A percentile compares a stretch with the other conserved stretches of the same genome.
phyloP scores from a whole-genome alignment of 371 early-diverging fungal species.

The Mucor circinelloides region DNA sequence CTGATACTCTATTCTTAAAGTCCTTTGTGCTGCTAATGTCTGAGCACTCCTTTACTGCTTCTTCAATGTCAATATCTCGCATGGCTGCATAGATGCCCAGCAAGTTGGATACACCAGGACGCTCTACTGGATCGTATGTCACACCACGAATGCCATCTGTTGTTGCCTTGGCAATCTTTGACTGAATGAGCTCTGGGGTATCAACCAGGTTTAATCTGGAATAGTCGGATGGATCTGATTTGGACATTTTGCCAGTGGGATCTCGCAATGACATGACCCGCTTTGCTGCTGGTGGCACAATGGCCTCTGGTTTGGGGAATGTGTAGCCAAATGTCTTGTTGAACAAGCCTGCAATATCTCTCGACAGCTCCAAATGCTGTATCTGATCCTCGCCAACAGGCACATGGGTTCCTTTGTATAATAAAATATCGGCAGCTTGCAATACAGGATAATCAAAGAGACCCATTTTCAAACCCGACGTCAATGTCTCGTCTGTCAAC shows the following conservation, averaged over 20 bases:
- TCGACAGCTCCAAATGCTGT: constrained; percentile 89
- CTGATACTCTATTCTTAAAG: constrained; percentile 77
- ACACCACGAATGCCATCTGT: constrained; percentile 76
- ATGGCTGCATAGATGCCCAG: constrained; percentile 73
- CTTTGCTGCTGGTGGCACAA: constrained; percentile 70
- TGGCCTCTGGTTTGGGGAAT: constrained; percentile 73
- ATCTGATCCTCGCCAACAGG: constrained; percentile 95
- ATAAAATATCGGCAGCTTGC: constrained; percentile 93
- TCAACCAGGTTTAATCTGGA: constrained; percentile 82
- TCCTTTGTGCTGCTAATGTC: constrained; percentile 53
- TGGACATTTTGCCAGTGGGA: constrained; percentile 91
- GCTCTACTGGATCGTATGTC: constrained; percentile 67
- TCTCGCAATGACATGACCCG: constrained; percentile 87
- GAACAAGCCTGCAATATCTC: constrained; percentile 74
- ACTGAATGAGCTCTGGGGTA: constrained; percentile 61
- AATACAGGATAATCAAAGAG: constrained; percentile 92
- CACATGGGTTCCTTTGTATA: constrained; percentile 88
- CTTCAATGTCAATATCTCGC: constrained; percentile 41
- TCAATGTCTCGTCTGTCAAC: constrained; percentile 49
- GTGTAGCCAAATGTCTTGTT: constrained; percentile 68
- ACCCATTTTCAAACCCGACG: constrained; percentile 70
- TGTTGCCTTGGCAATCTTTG: constrained; percentile 75
- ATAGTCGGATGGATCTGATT: constrained; percentile 74
- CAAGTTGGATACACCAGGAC: constrained; percentile 89
- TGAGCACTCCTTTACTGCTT: constrained; percentile 48